These are phyloP conservation scores for Spizellomyces punctatus DNA, from an alignment of 192 early-diverging fungal species.

Conservation along the genomic window DNA sequence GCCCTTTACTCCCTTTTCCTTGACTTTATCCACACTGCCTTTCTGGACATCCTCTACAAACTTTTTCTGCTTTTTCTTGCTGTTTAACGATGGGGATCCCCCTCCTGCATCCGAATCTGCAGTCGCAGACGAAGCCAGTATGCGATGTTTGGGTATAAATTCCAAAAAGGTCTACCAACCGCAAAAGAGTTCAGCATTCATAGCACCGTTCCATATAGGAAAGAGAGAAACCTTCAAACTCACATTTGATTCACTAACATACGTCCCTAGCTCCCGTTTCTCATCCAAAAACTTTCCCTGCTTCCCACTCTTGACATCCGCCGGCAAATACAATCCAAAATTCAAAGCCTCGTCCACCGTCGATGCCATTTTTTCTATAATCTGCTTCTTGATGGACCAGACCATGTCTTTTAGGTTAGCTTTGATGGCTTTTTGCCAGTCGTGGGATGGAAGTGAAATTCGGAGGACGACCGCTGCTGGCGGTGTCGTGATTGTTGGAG, in stretches of 20 bases:
- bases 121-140: slow-evolving; percentile 19
- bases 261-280: slow-evolving; percentile 34
- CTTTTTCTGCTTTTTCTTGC: slow-evolving; percentile 57
- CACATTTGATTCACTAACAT: slow-evolving; percentile 46
- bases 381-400: slow-evolving; percentile 51
- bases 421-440: slow-evolving; percentile 47
- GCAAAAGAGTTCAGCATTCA: background rate
- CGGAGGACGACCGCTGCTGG: slow-evolving; percentile 40
- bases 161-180: slow-evolving; percentile 44
- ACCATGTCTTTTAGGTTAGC: slow-evolving; percentile 38
- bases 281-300: slow-evolving; percentile 55
- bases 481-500: background rate
- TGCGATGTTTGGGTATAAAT: slow-evolving; percentile 45
- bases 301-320: slow-evolving; percentile 33
- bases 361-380: slow-evolving; percentile 50
- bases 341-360: slow-evolving; percentile 53
- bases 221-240: slow-evolving; percentile 1
- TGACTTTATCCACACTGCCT: slow-evolving; percentile 46
- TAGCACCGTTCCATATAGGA: background rate
- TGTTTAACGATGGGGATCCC: slow-evolving; percentile 37
- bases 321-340: slow-evolving; percentile 47
- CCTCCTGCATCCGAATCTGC: slow-evolving; percentile 19
- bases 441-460: slow-evolving; percentile 42
- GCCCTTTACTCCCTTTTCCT: slow-evolving; percentile 40
- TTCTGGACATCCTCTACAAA: slow-evolving; percentile 55